Evolutionary conservation across 768 basidiomycete genomes (phyloP), one percentile per base, ranked within the genome.

Genomic region (Porphyrellus cyaneotinctus): DNA sequence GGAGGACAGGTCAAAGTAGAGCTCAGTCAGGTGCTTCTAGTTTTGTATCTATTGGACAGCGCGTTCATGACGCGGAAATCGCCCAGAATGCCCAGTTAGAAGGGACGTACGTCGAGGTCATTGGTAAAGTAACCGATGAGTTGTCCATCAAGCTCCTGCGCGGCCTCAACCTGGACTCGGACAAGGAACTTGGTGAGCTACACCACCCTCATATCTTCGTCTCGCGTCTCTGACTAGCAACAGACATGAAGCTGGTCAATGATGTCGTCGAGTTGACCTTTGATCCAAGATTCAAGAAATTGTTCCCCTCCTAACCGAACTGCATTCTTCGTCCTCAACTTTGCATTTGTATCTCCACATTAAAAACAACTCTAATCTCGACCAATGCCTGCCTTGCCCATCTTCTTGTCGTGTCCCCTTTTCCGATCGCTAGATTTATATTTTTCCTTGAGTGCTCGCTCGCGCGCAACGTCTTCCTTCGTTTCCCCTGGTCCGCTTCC

Each of bases 341-440:
- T 47, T 38, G n/a, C 18, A 3, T 22, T 5, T 47, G 32, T 45
- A 43, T 52, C 14, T 22, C 35, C 12, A 20, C 43, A 32, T 45
- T 26, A 48, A 51, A 46, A 45, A 47, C 35, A 6, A 33, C 32
- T 30, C 35, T 42, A 68, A 20, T 37, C 38, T 36, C 72, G 71
- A 17, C 74, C 78, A 13, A 58, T 75, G 12, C 82, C 88, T 51
- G 74, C 81, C 53, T 75, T 79, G 11, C 81, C 78, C 88, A 95
- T 84, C 74, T 97, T 97, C 71, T 84, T 88, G 68, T 94, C 94
- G 62, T 91, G 88, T 0, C 91, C 94, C 47, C 88, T 73, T 68
- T 88, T 92, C 30, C 92, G 76, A 54, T 84, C 78, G 62, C 83
- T 84, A 61, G 92, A 93, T 69, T 87, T 91, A 60, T 87, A 81